A percentile compares a stretch with the other conserved stretches of the same genome.
phyloP scores from a whole-genome alignment of 805 yeast species.

The Myxozyma melibiosi region DNA sequence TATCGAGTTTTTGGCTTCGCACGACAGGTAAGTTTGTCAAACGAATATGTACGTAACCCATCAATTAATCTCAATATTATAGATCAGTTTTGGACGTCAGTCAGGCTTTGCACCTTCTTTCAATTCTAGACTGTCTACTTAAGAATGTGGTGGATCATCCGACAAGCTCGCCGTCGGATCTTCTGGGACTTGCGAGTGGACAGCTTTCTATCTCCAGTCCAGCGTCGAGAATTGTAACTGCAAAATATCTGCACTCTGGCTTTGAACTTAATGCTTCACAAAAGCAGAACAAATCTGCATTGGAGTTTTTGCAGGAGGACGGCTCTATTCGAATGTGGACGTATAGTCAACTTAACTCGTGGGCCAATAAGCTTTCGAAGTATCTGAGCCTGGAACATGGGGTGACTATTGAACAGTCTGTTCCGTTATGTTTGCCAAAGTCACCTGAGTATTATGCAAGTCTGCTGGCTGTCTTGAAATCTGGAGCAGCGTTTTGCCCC shows the following conservation, averaged over 20 bases:
- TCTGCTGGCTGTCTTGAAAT: conserved; percentile 25
- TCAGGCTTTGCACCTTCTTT: conserved; percentile 2
- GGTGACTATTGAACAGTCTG: conserved; percentile 17
- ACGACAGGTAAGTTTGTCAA: conserved; percentile 3
- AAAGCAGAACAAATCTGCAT: conserved; percentile 16
- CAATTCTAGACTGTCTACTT: conserved; percentile 8
- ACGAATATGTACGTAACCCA: background rate
- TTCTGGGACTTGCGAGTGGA: background rate
- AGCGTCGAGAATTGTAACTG: background rate
- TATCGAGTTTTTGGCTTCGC: conserved; percentile 6
- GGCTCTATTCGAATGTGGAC: conserved; percentile 13
- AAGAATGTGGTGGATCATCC: background rate
- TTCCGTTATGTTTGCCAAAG: conserved; percentile 25
- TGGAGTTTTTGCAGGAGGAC: conserved; percentile 21
- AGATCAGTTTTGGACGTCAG: conserved; percentile 4
- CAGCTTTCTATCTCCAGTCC: conserved; percentile 1
- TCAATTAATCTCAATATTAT: background rate
- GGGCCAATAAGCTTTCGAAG: conserved; percentile 16
- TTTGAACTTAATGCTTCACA: conserved; percentile 12
- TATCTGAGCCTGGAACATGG: background rate
- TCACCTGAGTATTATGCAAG: conserved; percentile 22
- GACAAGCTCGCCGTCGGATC: background rate
- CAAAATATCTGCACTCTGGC: conserved; percentile 16
- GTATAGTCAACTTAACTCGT: conserved; percentile 15
- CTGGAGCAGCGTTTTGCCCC: conserved; percentile 33